phyloP scores from a whole-genome alignment of 441 rosid species.

The Dalechampia spathulata region DNA sequence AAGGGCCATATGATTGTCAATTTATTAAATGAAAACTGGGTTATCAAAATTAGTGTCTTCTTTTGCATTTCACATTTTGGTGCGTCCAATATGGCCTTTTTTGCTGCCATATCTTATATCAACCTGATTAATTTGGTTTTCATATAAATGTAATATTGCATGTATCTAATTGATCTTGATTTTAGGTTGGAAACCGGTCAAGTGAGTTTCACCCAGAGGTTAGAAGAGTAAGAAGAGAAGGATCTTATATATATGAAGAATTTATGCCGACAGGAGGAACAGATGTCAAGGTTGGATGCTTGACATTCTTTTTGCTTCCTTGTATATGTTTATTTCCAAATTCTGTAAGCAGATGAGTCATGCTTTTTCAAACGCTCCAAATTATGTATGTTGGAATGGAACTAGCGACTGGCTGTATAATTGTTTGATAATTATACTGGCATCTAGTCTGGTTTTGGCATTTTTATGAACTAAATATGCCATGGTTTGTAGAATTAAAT shows the following conservation, averaged over 20 bases:
- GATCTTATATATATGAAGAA: conserved; percentile 99
- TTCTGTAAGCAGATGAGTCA: not conserved
- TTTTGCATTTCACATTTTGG: conserved; percentile 2
- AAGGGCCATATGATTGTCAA: not conserved
- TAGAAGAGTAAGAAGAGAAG: conserved; percentile 96
- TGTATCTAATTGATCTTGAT: conserved; percentile 13
- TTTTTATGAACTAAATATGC: too few relatives aligned
- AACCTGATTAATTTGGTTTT: conserved; percentile 1
- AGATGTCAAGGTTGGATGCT: conserved; percentile 81
- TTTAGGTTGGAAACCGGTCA: conserved; percentile 91
- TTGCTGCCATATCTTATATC: not conserved
- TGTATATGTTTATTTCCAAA: not conserved
- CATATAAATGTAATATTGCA: not conserved
- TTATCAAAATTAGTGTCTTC: not conserved
- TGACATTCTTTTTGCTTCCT: conserved; percentile 2
- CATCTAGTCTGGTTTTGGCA: not conserved
- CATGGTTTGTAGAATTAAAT: too few relatives aligned
- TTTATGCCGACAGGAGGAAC: conserved; percentile 99
- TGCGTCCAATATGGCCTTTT: conserved; percentile 8
- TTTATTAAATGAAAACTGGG: not conserved
- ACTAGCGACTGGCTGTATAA: not conserved
- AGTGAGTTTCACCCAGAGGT: conserved; percentile 99
- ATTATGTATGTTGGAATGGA: not conserved
- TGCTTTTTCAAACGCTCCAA: not conserved
- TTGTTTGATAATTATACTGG: not conserved